Evolutionary conservation across 2,329 filamentous ascomycete genomes (phyloP).

Genomic region (Colletotrichum eremochloae): DNA sequence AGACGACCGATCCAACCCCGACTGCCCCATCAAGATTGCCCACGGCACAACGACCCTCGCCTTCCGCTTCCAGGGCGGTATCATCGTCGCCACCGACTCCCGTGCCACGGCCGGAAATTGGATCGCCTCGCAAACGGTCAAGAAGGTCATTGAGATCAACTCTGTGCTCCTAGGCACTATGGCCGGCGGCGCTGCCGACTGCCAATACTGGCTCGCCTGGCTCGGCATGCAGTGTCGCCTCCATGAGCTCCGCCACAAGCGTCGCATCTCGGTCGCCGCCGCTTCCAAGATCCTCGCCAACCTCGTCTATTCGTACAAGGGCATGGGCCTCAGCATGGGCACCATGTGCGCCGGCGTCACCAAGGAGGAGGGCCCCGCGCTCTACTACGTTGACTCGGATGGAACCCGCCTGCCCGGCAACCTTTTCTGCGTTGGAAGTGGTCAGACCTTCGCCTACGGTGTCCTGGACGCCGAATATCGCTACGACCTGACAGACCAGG

Average conservation of each 20-base stretch:
- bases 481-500: constrained; percentile 88
- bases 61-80: constrained; percentile 98
- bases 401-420: constrained; percentile 93
- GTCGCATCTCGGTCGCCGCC: constrained; percentile 96
- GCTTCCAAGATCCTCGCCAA: constrained; percentile 99
- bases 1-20: constrained; percentile 96
- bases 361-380: constrained; percentile 92
- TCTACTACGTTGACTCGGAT: constrained; percentile 99
- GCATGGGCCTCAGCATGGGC: constrained; percentile 98
- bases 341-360: constrained; percentile 99
- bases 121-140: constrained; percentile 99
- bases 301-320: constrained; percentile 98
- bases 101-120: constrained; percentile 97
- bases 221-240: constrained; percentile 99
- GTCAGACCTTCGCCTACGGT: constrained; percentile 98
- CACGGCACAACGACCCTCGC: constrained; percentile 98
- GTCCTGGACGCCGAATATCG: constrained; percentile 95
- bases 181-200: constrained; percentile 98
- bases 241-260: constrained; percentile 99
- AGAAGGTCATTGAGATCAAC: constrained; percentile 99
- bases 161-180: constrained; percentile 94
- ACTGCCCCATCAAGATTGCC: constrained; percentile 98
- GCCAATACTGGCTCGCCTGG: constrained; percentile 99
- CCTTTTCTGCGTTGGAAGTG: constrained; percentile 97
- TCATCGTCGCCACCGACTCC: constrained; percentile 98